Percentiles rank a stretch among this genome's conserved stretches.
These are phyloP conservation scores for Gillenia trifoliata DNA, from an alignment of 306 rosid species.

Conservation along the genomic window DNA sequence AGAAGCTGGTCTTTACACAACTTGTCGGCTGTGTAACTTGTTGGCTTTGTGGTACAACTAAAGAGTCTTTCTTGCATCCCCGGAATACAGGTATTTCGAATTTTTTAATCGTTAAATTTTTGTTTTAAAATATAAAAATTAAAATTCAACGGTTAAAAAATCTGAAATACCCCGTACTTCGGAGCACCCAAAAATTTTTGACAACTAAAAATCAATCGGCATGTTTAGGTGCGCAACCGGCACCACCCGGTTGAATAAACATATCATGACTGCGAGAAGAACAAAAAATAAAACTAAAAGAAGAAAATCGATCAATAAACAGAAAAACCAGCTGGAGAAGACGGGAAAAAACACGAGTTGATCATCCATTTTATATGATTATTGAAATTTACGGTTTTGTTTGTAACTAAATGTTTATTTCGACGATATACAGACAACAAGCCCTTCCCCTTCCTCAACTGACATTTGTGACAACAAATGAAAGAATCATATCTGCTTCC, in stretches of 20 bases:
- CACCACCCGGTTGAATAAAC: not conserved
- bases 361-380: constrained; percentile 14
- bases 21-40: not conserved
- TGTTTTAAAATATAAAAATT: no score
- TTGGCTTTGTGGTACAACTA: no score
- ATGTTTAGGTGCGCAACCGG: no score
- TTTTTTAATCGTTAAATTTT: no score
- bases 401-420: constrained; percentile 18
- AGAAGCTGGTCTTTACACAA: not conserved
- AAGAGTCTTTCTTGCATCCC: no score
- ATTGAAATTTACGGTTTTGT: constrained; percentile 13
- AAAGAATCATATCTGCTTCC: constrained; percentile 66
- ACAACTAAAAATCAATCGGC: no score
- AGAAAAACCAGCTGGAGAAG: not conserved
- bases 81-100: no score
- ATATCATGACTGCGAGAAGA: not conserved
- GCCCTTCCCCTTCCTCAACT: constrained; percentile 15
- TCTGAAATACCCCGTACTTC: no score
- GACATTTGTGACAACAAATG: constrained; percentile 47
- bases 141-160: no score
- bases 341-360: not conserved
- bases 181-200: no score
- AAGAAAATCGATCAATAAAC: not conserved
- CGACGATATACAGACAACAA: constrained; percentile 22
- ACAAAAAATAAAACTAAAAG: not conserved